Conservation (phyloP, 257 asterid species). For the Solanum appendiculatum region DNA sequence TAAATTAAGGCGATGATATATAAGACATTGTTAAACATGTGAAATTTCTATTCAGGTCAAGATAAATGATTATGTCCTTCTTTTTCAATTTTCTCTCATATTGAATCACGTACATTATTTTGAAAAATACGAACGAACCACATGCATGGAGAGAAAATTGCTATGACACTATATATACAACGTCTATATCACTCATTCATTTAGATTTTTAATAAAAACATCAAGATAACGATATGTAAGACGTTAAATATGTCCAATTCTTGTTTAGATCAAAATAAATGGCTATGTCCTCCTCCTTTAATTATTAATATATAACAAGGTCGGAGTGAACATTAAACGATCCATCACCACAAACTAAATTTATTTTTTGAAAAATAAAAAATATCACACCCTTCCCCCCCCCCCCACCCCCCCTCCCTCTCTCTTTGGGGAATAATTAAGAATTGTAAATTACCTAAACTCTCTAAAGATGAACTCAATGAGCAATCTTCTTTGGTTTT, state of each 20-base stretch:
- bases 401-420: fast-evolving
- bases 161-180: background rate
- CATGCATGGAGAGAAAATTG: background rate
- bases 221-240: background rate
- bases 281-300: background rate
- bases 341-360: background rate
- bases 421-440: background rate
- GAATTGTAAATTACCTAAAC: background rate
- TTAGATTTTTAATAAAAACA: background rate
- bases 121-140: background rate
- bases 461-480: background rate
- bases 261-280: background rate
- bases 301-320: background rate
- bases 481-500: background rate
- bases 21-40: background rate
- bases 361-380: background rate
- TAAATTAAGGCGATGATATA: background rate
- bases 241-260: background rate
- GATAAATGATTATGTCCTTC: background rate
- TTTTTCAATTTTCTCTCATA: background rate
- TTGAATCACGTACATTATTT: background rate
- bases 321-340: background rate
- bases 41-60: background rate
- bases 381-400: background rate
- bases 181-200: background rate